Evolutionary conservation across 2,329 filamentous ascomycete genomes (phyloP).

Genomic region (Pseudopyricularia javanii): DNA sequence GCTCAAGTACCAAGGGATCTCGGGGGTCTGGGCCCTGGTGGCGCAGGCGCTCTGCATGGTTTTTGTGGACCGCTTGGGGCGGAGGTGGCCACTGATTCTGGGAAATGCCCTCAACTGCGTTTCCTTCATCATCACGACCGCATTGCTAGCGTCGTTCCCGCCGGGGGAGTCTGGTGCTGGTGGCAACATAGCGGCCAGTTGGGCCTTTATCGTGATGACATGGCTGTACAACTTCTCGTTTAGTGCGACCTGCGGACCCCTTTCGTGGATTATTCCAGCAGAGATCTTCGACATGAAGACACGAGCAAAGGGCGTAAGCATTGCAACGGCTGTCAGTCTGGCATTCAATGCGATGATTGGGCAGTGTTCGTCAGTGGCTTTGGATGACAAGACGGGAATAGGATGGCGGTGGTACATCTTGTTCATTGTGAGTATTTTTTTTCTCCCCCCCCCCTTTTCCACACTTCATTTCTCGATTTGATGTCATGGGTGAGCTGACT

Average conservation of each 20-base stretch:
- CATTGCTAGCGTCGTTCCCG: slow-evolving; percentile 37
- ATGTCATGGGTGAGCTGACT: background rate
- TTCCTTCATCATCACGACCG: slow-evolving; percentile 49
- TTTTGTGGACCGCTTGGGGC: slow-evolving; percentile 57
- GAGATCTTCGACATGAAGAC: slow-evolving; percentile 72
- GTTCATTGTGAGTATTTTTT: slow-evolving; percentile 19
- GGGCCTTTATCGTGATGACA: slow-evolving; percentile 65
- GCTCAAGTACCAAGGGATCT: slow-evolving; percentile 66
- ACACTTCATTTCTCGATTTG: background rate
- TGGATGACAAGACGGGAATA: slow-evolving; percentile 15
- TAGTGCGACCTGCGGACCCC: slow-evolving; percentile 56
- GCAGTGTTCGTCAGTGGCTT: slow-evolving; percentile 23
- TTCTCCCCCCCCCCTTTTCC: background rate
- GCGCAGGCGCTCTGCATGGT: slow-evolving; percentile 57
- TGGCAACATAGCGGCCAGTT: slow-evolving; percentile 33
- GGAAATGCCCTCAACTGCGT: slow-evolving; percentile 62
- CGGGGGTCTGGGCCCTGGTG: slow-evolving; percentile 55
- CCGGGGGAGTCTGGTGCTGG: slow-evolving; percentile 37
- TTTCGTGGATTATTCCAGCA: slow-evolving; percentile 45
- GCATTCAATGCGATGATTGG: slow-evolving; percentile 70
- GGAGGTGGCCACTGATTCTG: slow-evolving; percentile 58
- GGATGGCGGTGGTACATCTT: slow-evolving; percentile 34
- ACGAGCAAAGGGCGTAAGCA: slow-evolving; percentile 60
- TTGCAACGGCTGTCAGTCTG: slow-evolving; percentile 61
- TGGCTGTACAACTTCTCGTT: slow-evolving; percentile 77